Base-by-base conservation (phyloP, 2,329 filamentous ascomycete genomes). In the Beauveria scarabaeidicola region DNA sequence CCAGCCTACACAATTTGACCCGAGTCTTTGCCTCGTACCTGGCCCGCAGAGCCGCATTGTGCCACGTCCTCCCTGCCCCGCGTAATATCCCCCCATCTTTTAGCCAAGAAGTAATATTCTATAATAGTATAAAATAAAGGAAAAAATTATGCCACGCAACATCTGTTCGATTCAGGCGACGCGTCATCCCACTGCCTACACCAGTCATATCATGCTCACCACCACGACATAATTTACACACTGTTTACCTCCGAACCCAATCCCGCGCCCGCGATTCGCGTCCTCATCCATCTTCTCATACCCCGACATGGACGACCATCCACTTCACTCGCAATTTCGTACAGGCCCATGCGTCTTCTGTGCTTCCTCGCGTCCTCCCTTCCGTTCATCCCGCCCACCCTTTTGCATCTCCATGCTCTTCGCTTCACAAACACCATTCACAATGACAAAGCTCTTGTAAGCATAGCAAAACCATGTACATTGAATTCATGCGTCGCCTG, bases 401-500 rank as follows among this genome's bases (percentile, higher is more conserved):
- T 27, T 19, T 41, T 3, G 7, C 13, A 46, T 13, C 9, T 7
- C 3, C 10, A 27, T 10, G 36, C 50, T 21, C 21, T 27, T 8
- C 19, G 15, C n/a, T 41, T 40, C 21, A 40, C 21, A 10, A 25
- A n/a, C 32, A 52, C 15, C 8, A 38, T 38, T 23, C 29, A 15
- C n/a, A 15, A 38, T 25, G 7, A 27, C 46, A 29, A 29, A 11
- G 27, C 47, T 51, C 47, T 52, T 19, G 21, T 43, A 43, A 44
- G 23, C 40, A 55, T 46, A 55, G 40, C 11, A 55, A 19, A 55
- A 44, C 19, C 52, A 55, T 55, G 40, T 55, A 46, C 40, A 55
- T 46, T 55, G n/a, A 5, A 55, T 55, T 46, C 32, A 55, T n/a
- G 23, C n/a, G n/a, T 46, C 40, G 38, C 25, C 13, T 1, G 10